Evolutionary conservation across 2,329 filamentous ascomycete genomes (phyloP), one percentile per base, ranked within the genome.

Genomic region (Helicocarpus griseus): DNA sequence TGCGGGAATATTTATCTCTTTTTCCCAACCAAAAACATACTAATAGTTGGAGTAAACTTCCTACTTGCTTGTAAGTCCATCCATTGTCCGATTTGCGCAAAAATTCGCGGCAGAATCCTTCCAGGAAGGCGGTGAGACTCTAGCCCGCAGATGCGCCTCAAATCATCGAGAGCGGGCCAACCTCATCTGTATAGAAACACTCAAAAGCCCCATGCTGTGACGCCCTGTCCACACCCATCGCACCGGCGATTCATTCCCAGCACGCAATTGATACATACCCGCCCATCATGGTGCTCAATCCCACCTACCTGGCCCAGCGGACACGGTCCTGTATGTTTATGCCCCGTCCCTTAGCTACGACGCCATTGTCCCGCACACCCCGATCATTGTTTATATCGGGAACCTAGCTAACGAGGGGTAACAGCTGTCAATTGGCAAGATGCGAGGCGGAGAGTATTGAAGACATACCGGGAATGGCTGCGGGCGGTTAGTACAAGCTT

Each of bases 391-490:
- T 31, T 9, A 6, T 50, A 35, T 38, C 17, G 4, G 29, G 17
- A 48, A 36, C 21, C 44, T 19, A 19, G 52, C 43, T 53, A 41
- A 65, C 63, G n/a, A 26, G 50, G 40, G 39, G 38, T 52, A 59
- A 65, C 69, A 96, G 91, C 91, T 69, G 77, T 81, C 75, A 95
- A 86, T 78, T 95, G 87, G 89, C 68, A 73, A 63, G 89, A 97
- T 77, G 91, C 91, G 64, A 88, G 87, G 74, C 78, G 77, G 69
- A 83, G 91, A 77, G 93, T 96, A 58, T 73, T 96, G 62, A 82
- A 83, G 67, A 86, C 87, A 63, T 98, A 98, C 77, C 81, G 93
- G 69, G 86, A 91, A 77, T 98, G 93, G 93, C 81, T 97, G 63
- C 85, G 93, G 78, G 85, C 89, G 73, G 93, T 98, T 85, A 68